Evolutionary conservation across 139 green algal genomes (phyloP).

Genomic region (Eudorina sp.): DNA sequence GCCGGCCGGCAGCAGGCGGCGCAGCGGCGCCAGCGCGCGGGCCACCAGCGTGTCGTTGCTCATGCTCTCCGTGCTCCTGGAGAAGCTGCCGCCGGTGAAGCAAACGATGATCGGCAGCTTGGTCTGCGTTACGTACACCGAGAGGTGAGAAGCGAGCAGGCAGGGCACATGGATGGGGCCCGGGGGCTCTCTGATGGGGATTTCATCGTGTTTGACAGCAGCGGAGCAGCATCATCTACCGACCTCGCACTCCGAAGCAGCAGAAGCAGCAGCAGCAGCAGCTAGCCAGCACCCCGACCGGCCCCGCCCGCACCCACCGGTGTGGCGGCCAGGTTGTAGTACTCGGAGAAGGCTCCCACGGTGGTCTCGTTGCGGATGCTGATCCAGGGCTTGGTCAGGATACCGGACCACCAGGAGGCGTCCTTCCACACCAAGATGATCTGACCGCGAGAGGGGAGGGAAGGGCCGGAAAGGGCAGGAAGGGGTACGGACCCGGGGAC

Average conservation of each 20-base stretch:
- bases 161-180: too few species aligned
- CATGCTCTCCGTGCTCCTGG: neutral
- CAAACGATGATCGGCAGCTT: slow-evolving; percentile 21
- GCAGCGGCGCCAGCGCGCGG: neutral
- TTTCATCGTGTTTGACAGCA: too few species aligned
- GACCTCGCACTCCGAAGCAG: too few species aligned
- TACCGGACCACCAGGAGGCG: neutral
- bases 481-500: too few species aligned
- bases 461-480: too few species aligned
- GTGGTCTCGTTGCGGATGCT: neutral
- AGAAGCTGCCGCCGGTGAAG: slow-evolving; percentile 15
- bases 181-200: too few species aligned
- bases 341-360: slow-evolving; percentile 15
- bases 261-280: too few species aligned
- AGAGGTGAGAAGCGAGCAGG: too few species aligned
- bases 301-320: too few species aligned
- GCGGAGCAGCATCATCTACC: too few species aligned
- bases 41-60: neutral
- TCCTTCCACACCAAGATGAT: slow-evolving; percentile 7
- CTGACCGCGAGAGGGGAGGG: neutral
- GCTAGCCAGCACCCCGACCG: too few species aligned
- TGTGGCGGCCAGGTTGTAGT: slow-evolving; percentile 15
- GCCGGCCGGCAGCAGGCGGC: neutral
- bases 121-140: too few species aligned
- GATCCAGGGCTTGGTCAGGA: slow-evolving; percentile 20